These are phyloP conservation scores for Oryza meridionalis DNA, from an alignment of 176 grass and related monocot species.

Conservation along the genomic window DNA sequence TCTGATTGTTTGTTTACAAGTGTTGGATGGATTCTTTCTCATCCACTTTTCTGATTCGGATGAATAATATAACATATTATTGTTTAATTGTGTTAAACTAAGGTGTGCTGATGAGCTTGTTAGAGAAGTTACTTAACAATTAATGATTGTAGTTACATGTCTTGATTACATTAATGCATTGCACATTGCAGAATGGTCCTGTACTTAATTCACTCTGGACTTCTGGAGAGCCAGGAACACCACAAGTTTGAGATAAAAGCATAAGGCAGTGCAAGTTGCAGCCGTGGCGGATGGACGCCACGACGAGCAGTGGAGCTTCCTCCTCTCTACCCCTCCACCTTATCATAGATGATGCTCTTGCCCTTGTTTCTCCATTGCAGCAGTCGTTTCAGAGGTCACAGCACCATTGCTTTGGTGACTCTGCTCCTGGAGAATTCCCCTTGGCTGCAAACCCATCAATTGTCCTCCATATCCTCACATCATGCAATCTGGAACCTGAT, in stretches of 20 bases:
- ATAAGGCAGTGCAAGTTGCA: slow-evolving; percentile 37
- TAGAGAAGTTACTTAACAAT: slow-evolving; percentile 20
- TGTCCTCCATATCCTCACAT: slow-evolving; percentile 84
- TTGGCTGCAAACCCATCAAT: slow-evolving; percentile 84
- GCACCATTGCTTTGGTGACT: slow-evolving; percentile 68
- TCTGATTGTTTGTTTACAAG: slow-evolving; percentile 19
- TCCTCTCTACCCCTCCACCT: slow-evolving; percentile 65
- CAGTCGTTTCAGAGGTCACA: slow-evolving; percentile 69
- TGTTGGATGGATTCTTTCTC: slow-evolving; percentile 27
- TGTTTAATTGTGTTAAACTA: slow-evolving; percentile 20
- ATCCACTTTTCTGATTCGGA: slow-evolving; percentile 36
- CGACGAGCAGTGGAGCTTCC: slow-evolving; percentile 60
- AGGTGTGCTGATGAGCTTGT: slow-evolving; percentile 31
- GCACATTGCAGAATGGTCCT: slow-evolving; percentile 41
- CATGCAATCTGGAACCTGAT: slow-evolving; percentile 67
- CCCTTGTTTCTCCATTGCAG: slow-evolving; percentile 71
- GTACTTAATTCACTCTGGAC: not conserved
- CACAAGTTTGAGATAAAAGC: slow-evolving; percentile 34
- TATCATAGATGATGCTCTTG: slow-evolving; percentile 70
- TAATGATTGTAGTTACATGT: slow-evolving; percentile 18
- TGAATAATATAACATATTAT: slow-evolving; percentile 11
- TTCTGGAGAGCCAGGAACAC: not conserved
- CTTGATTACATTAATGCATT: slow-evolving; percentile 35
- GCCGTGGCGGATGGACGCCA: slow-evolving; percentile 64
- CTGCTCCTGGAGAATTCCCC: slow-evolving; percentile 79